Evolutionary conservation across 768 basidiomycete genomes (phyloP), one percentile per base, ranked within the genome.

Genomic region (Mycena rebaudengoi): DNA sequence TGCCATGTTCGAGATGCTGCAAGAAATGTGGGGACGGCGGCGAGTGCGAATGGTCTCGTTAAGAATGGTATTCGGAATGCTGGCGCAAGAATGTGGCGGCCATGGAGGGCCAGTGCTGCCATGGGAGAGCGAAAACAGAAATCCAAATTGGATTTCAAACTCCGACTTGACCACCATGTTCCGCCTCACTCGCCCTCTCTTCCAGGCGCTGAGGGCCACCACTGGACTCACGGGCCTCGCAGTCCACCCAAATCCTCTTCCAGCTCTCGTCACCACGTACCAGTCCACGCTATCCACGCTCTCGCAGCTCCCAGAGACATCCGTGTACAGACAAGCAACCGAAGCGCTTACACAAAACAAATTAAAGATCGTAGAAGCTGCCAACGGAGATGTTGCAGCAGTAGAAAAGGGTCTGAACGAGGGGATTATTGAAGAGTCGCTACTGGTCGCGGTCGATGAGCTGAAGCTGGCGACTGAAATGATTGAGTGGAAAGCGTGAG

Each of bases 401-500:
- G 92, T 85, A 10, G 96, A 98, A 80, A 86, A 83, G 73, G 85
- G 86, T 75, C 74, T 98, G 39, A 86, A 90, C 50, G 93, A 93
- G 74, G 94, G 95, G 0, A 88, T 94, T 70, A 92, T 98, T 41
- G 96, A 99, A 81, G 85, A 95, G 76, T 86, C 91, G 32, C 71
- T 99, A 69, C 85, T 88, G 68, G 88, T 93, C 76, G 96, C 96
- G 12, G 79, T 88, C 68, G 91, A 92, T 72, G 96, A 99, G 77
- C 80, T 94, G 58, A 81, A 80, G 57, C 82, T 98, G 37, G 92
- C 84, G 5, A 80, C 80, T 30, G 92, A 92, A 78, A 92, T 98
- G 91, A 73, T 90, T n/a, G 91, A 96, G 73, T 99, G 95, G 95
- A 97, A 96, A 80, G 87, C 92, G 96, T 98, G 76, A 76, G 95